Conservation (phyloP, 192 early-diverging fungal genomes). For the Rhizophagus prolifer region DNA sequence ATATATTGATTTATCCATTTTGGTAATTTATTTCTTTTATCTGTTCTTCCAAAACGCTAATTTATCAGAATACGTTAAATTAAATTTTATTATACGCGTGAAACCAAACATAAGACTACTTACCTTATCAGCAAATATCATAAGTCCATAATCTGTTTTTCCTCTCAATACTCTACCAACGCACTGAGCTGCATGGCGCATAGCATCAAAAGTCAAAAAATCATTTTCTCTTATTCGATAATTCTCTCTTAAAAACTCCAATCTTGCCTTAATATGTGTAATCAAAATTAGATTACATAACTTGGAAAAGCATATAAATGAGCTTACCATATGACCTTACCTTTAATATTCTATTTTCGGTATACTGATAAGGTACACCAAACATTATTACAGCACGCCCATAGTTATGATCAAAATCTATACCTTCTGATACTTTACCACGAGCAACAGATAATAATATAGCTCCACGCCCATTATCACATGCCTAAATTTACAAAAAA, state of each 20-base stretch:
- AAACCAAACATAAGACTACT: neutral
- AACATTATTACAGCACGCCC: slow-evolving; percentile 99
- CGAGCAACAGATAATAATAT: slow-evolving; percentile 96
- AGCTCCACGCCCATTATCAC: slow-evolving; percentile 98
- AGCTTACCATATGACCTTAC: slow-evolving; percentile 31
- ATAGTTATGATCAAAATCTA: slow-evolving; percentile 99
- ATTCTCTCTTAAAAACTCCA: slow-evolving; percentile 94
- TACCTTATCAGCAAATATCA: slow-evolving; percentile 98
- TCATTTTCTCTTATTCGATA: slow-evolving; percentile 96
- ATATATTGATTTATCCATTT: slow-evolving; percentile 94
- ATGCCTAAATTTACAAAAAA: slow-evolving; percentile 53
- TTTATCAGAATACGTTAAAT: neutral
- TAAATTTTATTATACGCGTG: neutral
- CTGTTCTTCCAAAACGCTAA: slow-evolving; percentile 85
- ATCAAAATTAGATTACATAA: neutral
- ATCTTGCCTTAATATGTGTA: slow-evolving; percentile 58
- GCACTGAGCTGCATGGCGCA: slow-evolving; percentile 99
- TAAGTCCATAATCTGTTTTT: slow-evolving; percentile 98
- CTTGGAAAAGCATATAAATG: neutral
- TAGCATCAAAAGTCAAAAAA: slow-evolving; percentile 98
- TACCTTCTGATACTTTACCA: slow-evolving; percentile 99
- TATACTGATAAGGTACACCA: slow-evolving; percentile 99
- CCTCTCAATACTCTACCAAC: slow-evolving; percentile 96
- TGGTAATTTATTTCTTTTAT: slow-evolving; percentile 95
- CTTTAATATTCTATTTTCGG: slow-evolving; percentile 91